Percentiles rank a stretch among this genome's conserved stretches.
phyloP scores from a whole-genome alignment of 176 grass and related monocot species.

The Hyparrhenia diplandra region DNA sequence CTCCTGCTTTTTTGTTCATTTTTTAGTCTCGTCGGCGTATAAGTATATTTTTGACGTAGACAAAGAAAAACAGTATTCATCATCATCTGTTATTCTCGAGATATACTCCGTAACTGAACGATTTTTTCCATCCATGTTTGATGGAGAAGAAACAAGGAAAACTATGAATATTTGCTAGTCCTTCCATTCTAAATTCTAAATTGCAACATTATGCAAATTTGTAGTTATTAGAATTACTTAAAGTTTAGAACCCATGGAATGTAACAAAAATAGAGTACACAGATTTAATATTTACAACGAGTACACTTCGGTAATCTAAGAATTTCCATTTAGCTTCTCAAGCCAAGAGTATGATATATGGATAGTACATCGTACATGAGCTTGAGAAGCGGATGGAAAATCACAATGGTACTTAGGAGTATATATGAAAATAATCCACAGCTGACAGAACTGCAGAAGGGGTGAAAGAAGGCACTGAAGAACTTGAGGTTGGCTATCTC shows the following conservation, averaged over 20 bases:
- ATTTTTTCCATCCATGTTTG: background rate
- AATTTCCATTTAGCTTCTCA: slow-evolving; percentile 1
- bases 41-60: no score
- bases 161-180: background rate
- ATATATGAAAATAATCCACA: background rate
- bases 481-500: background rate
- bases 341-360: background rate
- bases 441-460: background rate
- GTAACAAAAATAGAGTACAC: background rate
- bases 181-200: no score
- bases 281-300: background rate
- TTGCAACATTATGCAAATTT: background rate
- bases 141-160: background rate
- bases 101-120: background rate
- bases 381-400: background rate
- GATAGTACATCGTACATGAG: background rate
- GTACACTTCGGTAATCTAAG: background rate
- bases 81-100: no score
- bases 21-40: no score
- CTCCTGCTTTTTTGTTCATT: no score
- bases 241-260: background rate
- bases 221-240: background rate
- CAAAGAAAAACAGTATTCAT: no score
- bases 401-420: background rate
- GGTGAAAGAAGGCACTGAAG: no score